Evolutionary conservation across 306 rosid species (phyloP).

Genomic region (Ormosia semicastrata): DNA sequence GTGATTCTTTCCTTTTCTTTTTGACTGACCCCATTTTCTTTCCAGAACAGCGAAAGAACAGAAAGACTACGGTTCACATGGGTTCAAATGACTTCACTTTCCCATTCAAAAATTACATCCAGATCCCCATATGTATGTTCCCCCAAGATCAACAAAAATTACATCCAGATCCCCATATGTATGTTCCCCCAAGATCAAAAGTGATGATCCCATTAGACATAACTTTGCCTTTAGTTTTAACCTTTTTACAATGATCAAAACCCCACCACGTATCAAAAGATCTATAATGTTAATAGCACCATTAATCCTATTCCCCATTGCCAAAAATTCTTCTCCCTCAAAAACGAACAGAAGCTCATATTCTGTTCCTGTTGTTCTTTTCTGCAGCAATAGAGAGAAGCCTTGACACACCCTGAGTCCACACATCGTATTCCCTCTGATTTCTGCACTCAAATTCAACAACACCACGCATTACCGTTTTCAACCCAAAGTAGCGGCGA

Average conservation of each 20-base stretch:
- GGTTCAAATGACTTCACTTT: constrained; percentile 42
- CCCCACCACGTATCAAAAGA: constrained; percentile 44
- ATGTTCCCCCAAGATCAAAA: constrained; percentile 38
- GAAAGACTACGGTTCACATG: constrained; percentile 50
- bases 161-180: constrained; percentile 33
- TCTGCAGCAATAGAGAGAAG: constrained; percentile 74
- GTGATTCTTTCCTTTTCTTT: constrained; percentile 40
- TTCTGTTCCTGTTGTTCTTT: constrained; percentile 51
- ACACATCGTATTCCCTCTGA: constrained; percentile 80
- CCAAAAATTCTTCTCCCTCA: constrained; percentile 19
- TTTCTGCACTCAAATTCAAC: constrained; percentile 87
- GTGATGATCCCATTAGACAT: constrained; percentile 43
- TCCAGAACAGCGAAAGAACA: constrained; percentile 32
- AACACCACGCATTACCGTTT: constrained; percentile 64
- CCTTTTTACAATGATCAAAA: constrained; percentile 51
- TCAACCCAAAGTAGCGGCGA: constrained; percentile 90
- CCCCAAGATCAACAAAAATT: constrained; percentile 41
- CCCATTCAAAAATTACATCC: constrained; percentile 38
- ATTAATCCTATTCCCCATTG: constrained; percentile 16
- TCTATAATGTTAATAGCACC: constrained; percentile 12
- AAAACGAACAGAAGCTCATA: constrained; percentile 17
- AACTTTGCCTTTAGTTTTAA: constrained; percentile 47
- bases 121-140: constrained; percentile 34
- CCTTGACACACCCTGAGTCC: constrained; percentile 90
- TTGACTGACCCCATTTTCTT: constrained; percentile 55